A percentile compares a stretch with the other conserved stretches of the same genome.
Evolutionary conservation across 179 eudicot species (phyloP).

Genomic region (Heliamphora pulchella): DNA sequence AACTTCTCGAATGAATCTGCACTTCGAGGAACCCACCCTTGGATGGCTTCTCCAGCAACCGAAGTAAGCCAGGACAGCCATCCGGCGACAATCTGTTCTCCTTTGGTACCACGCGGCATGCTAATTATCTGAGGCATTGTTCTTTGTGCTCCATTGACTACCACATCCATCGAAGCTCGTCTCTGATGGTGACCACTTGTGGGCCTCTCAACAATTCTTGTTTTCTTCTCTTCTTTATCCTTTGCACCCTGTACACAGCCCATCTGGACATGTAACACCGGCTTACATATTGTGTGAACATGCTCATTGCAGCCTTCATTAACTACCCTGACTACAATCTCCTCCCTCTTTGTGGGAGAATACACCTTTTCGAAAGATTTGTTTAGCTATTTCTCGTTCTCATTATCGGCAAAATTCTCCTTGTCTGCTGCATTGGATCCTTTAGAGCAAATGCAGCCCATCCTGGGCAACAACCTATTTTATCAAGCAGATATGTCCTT

Average conservation of each 20-base stretch:
- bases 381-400: constrained; percentile 17
- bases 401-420: constrained; percentile 16
- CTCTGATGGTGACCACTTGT: constrained; percentile 26
- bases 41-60: constrained; percentile 59
- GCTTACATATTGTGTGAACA: constrained; percentile 27
- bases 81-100: constrained; percentile 36
- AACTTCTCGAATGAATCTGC: constrained; percentile 61
- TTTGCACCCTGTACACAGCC: constrained; percentile 18
- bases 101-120: constrained; percentile 30
- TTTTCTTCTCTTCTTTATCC: constrained; percentile 27
- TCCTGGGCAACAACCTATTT: constrained; percentile 15
- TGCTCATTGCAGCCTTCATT: constrained; percentile 25
- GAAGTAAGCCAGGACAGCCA: constrained; percentile 70
- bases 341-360: constrained; percentile 31
- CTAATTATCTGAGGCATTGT: constrained; percentile 23
- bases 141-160: constrained; percentile 13
- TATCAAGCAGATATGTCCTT: constrained; percentile 8
- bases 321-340: constrained; percentile 16
- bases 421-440: constrained; percentile 15
- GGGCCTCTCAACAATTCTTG: constrained; percentile 29
- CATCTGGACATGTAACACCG: constrained; percentile 18
- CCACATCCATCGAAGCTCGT: constrained; percentile 23
- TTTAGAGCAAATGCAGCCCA: constrained; percentile 41
- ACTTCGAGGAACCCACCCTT: constrained; percentile 61
- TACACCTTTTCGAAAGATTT: constrained; percentile 17